Conservation (phyloP, 768 basidiomycete genomes). For the Tricholomella constricta region DNA sequence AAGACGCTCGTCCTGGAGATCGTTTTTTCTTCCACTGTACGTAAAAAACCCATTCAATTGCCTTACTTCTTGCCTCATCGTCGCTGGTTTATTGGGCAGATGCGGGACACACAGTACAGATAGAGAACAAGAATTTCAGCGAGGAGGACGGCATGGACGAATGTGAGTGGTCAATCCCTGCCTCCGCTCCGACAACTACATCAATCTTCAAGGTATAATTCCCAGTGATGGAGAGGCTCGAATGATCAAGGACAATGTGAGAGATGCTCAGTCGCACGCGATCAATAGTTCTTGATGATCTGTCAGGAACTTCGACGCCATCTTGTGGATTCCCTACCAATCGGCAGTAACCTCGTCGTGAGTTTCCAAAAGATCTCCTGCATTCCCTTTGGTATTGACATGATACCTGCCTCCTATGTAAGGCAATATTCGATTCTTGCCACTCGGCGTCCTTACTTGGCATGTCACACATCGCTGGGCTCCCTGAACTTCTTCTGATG, state of each 20-base stretch:
- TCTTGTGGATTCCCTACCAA: conserved; percentile 40
- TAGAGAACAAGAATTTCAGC: conserved; percentile 39
- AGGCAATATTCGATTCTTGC: conserved; percentile 41
- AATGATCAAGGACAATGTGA: conserved; percentile 40
- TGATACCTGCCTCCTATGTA: no score
- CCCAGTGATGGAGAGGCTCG: conserved; percentile 38
- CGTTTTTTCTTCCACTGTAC: conserved; percentile 61
- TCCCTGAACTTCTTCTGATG: neutral
- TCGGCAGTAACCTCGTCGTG: conserved; percentile 38
- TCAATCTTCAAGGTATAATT: conserved; percentile 32
- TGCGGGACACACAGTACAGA: conserved; percentile 53
- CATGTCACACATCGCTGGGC: conserved; percentile 11
- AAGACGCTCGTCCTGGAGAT: conserved; percentile 46
- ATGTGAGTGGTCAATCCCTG: conserved; percentile 33
- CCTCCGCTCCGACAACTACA: neutral
- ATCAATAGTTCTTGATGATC: neutral
- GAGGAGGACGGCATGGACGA: conserved; percentile 58
- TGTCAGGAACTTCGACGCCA: conserved; percentile 33
- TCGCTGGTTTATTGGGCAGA: conserved; percentile 23
- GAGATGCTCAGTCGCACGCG: neutral
- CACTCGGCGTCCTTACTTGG: conserved; percentile 44
- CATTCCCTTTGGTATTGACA: neutral
- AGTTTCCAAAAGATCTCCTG: conserved; percentile 13
- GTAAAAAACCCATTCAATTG: conserved; percentile 9
- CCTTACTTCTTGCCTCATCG: neutral